Evolutionary conservation across 805 yeast species (phyloP).

Genomic region (Candida methanosorbosa): DNA sequence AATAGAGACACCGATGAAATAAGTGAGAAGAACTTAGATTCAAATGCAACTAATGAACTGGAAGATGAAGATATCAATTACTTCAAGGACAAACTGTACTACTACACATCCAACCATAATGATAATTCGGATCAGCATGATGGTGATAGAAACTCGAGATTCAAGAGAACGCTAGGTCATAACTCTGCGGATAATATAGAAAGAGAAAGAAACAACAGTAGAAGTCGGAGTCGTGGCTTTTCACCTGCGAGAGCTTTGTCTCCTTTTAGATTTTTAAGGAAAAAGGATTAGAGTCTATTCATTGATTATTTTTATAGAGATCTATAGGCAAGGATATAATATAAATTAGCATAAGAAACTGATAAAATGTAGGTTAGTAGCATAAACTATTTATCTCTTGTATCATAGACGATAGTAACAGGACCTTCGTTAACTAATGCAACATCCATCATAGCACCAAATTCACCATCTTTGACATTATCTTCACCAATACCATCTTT

Average conservation of each 20-base stretch:
- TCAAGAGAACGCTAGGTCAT: too few species aligned
- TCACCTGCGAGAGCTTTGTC: constrained; percentile 23
- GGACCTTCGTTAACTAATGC: constrained; percentile 87
- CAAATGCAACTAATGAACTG: too few species aligned
- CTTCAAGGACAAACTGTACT: background rate
- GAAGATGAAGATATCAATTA: background rate
- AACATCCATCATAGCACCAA: constrained; percentile 98
- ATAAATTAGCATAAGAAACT: too few species aligned
- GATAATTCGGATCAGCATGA: background rate
- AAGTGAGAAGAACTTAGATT: too few species aligned
- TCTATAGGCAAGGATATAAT: too few species aligned
- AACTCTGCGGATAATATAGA: background rate
- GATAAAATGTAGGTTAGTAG: background rate
- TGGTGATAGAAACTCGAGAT: constrained; percentile 15
- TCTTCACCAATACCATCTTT: constrained; percentile 46
- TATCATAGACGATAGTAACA: constrained; percentile 77
- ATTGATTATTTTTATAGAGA: too few species aligned
- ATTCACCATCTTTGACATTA: constrained; percentile 77
- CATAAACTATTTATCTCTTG: constrained; percentile 35
- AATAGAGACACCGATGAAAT: too few species aligned
- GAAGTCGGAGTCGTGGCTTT: constrained; percentile 15
- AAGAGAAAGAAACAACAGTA: constrained; percentile 7
- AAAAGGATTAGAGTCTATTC: background rate
- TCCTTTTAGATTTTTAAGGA: constrained; percentile 14
- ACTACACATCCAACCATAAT: background rate